Evolutionary conservation across 257 asterid genomes (phyloP), one percentile per base, ranked within the genome.

Genomic region (Prunella vulgaris): DNA sequence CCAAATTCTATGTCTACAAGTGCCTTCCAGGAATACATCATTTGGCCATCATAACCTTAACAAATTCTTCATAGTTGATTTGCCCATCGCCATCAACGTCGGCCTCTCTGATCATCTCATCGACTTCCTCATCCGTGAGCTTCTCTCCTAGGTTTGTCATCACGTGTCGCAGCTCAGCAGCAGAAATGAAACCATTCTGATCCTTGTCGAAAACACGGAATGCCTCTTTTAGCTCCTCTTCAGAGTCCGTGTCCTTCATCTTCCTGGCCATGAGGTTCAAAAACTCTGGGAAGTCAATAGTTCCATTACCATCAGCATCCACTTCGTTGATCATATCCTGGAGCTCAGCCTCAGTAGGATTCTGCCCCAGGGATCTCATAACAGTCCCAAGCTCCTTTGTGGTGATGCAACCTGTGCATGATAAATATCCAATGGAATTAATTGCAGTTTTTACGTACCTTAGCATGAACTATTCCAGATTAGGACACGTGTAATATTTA

Each of bases 381-480:
- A 85, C 90, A 5, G 90, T 85, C 17, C 88, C 90, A 12, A 85
- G 90, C 79, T 85, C 90, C 84, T 85, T 85, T 25, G 90, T 85
- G 25, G 90, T 85, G 77, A 85, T 85, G 82, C 90, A 85, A 73
- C 90, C 88, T 83, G 82, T 32, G 62, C 18, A 71, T 27, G 53
- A 66, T 40, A 52, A 7, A 60, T 24, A 38, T 37, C 10, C 10
- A 17, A 42, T 12, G 42, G 22, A 52, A 10, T 5, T 51, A 8
- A 56, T 13, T 42, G 2, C 14, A 10, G 24, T n/a, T n/a, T n/a
- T n/a, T n/a, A n/a, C 0, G 37, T 30, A 33, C 13, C 3, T 10
- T 52, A 10, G 54, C 21, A 17, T 2, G 3, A 52, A 58, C 15
- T 35, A 38, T 52, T 17, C 71, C 56, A 38, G 12, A 53, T 12